Percentiles rank a stretch among this genome's conserved stretches.
phyloP scores from a whole-genome alignment of 805 yeast genomes.

The Debaryomyces maramus region DNA sequence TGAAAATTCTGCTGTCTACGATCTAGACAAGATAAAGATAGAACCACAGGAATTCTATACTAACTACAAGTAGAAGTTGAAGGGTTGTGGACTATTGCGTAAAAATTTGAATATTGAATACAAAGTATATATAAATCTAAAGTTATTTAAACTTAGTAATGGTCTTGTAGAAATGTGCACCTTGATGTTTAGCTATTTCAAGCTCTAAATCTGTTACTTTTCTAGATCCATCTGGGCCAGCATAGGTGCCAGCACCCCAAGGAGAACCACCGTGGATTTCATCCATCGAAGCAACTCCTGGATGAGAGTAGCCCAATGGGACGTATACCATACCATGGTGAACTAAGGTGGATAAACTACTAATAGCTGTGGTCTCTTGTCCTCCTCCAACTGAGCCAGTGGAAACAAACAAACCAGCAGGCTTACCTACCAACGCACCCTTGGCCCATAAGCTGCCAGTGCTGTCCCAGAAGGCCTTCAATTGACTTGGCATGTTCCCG shows the following conservation, averaged over 20 bases:
- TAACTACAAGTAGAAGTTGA: too few species aligned
- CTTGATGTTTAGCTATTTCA: slow-evolving; percentile 64
- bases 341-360: slow-evolving; percentile 57
- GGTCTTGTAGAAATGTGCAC: slow-evolving; percentile 46
- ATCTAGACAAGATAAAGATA: too few species aligned
- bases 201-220: slow-evolving; percentile 60
- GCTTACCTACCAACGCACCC: slow-evolving; percentile 70
- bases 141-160: slow-evolving; percentile 7
- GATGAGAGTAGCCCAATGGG: slow-evolving; percentile 71
- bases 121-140: too few species aligned
- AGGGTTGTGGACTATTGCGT: too few species aligned
- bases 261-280: slow-evolving; percentile 80
- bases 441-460: slow-evolving; percentile 77
- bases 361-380: slow-evolving; percentile 67
- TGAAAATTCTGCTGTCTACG: too few species aligned
- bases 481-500: slow-evolving; percentile 77
- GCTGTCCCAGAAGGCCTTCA: slow-evolving; percentile 74
- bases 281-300: slow-evolving; percentile 50
- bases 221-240: slow-evolving; percentile 72
- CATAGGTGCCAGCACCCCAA: slow-evolving; percentile 82
- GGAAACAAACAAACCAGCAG: slow-evolving; percentile 70
- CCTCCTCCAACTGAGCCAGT: slow-evolving; percentile 81
- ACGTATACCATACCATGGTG: slow-evolving; percentile 81
- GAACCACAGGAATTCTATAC: too few species aligned
- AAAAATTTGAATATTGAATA: too few species aligned